Conservation (phyloP, 1,284 basidiomycete species). For the Exobasidium cylindrosporum region DNA sequence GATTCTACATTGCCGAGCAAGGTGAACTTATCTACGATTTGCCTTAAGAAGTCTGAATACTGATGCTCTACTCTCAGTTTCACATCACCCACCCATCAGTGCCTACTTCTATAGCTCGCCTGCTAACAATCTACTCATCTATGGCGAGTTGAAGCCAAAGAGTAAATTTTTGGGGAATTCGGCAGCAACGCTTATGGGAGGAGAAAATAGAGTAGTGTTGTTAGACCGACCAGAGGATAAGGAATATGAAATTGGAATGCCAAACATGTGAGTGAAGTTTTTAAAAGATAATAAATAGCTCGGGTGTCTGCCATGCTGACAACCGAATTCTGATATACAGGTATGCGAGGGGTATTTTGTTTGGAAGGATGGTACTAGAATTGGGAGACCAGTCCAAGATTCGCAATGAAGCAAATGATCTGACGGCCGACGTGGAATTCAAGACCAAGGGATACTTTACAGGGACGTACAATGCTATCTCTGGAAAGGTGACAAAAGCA, state of each 20-base stretch:
- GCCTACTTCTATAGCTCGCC: slow-evolving; percentile 96
- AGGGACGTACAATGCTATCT: slow-evolving; percentile 87
- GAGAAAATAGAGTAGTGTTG: slow-evolving; percentile 66
- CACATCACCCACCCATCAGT: slow-evolving; percentile 90
- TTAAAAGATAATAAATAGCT: not conserved
- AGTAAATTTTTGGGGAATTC: slow-evolving; percentile 89
- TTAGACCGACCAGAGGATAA: slow-evolving; percentile 48
- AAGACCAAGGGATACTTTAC: slow-evolving; percentile 99
- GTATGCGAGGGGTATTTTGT: slow-evolving; percentile 92
- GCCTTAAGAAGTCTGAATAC: not conserved
- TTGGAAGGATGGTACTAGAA: slow-evolving; percentile 97
- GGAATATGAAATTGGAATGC: slow-evolving; percentile 52
- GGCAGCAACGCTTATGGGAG: slow-evolving; percentile 70
- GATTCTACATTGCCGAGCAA: slow-evolving; percentile 97
- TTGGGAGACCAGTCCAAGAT: slow-evolving; percentile 87
- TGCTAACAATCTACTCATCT: slow-evolving; percentile 72
- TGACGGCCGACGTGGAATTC: slow-evolving; percentile 85
- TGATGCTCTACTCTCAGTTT: slow-evolving; percentile 61
- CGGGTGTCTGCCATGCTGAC: too few species aligned
- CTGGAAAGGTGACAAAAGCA: slow-evolving; percentile 74
- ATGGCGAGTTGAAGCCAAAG: slow-evolving; percentile 92
- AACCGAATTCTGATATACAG: slow-evolving; percentile 17
- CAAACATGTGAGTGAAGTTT: slow-evolving; percentile 46
- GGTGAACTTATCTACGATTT: slow-evolving; percentile 58
- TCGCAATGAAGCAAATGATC: slow-evolving; percentile 72